Base-by-base conservation (phyloP, 306 rosid genomes). In the Dalbergia oliveri region DNA sequence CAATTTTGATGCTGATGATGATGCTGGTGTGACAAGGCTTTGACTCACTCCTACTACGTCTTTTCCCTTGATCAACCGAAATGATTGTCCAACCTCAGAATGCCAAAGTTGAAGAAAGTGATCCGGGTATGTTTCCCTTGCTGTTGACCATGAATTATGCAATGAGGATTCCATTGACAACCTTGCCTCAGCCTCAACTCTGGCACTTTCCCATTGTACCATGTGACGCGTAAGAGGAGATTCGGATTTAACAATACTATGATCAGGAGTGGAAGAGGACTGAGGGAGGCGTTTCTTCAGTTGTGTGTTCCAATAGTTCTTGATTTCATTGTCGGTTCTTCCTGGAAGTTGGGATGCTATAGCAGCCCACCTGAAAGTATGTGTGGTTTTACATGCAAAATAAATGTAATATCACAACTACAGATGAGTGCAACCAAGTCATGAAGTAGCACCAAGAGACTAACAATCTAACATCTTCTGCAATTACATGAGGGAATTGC, bases 261-360 rank as follows among this genome's bases (percentile, higher is more conserved):
- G 76, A 69, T 76, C 79, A 39, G 45, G 51, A 49, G 58, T 43
- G 69, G 59, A 47, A 33, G 76, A 63, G 39, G 50, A 23, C 16
- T 0, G 73, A 76, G 53, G 58, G 60, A 61, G 5, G 1, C 86
- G 87, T 83, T 87, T 86, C 83, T 80, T 86, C 54, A 86, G 50
- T 74, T 86, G 86, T 0, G 92, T 86, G 87, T 89, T 89, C 92
- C 88, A 89, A 9, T 79, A 86, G 83, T 89, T 86, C 73, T 89
- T 84, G 4, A 89, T 70, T 73, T 84, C 90, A 58, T 86, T 86
- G 72, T 86, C 90, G 31, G 90, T 86, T 86, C 90, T 86, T 77
- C 92, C 87, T 0, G 83, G 87, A 9, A 86, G 64, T 39, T 89
- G 86, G 60, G 87, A 82, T 75, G 90, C 90, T 69, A 87, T 89